Base-by-base conservation (phyloP, 2,329 filamentous ascomycete genomes). In the Penicillium fuscoglaucum region DNA sequence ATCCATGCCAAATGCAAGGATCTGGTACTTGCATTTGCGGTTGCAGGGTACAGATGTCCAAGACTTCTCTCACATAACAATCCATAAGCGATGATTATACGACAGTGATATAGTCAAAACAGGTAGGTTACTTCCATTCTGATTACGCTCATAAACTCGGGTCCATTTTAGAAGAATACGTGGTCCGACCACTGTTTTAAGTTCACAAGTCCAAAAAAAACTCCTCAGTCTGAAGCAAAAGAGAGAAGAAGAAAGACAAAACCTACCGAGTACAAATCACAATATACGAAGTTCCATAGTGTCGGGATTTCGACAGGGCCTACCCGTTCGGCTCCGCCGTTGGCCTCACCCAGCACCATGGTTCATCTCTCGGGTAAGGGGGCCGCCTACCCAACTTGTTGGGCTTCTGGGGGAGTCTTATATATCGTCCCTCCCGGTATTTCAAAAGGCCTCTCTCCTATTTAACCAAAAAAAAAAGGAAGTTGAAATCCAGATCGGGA, bases 321-420 rank as follows among this genome's bases (percentile, higher is more conserved):
- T 46, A 31, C 51, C 37, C 55, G 56, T 50, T 41, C 41, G 48
- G 48, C 43, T 44, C 54, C 54, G 48, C 58, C 60, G 66, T 67
- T 66, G 64, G 52, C 58, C 58, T 63, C 51, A 54, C 70, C 72
- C 72, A 72, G 69, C 66, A 65, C 71, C 70, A 72, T 68, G 72
- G 72, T 74, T 74, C 72, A 66, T 41, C 19, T 49, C 63, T 66
- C 68, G 68, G 68, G 70, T 67, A 64, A 62, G 33, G 26, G 43
- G 17, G 15, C 46, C 46, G 21, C 46, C 46, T 46, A 45, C 29
- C 31, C 31, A 37, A n/a, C 29, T 28, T 52, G 5, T 26, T 43
- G 17, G 2, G 2, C 37, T 15, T 40, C 37, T 12, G 8, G n/a
- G n/a, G 37, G 37, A 40, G 37, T 40, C 9, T 40, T 40, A 6